Evolutionary conservation across 208 protist genomes (phyloP), one percentile per base, ranked within the genome.

Genomic region (Acanthamoeba royreba): DNA sequence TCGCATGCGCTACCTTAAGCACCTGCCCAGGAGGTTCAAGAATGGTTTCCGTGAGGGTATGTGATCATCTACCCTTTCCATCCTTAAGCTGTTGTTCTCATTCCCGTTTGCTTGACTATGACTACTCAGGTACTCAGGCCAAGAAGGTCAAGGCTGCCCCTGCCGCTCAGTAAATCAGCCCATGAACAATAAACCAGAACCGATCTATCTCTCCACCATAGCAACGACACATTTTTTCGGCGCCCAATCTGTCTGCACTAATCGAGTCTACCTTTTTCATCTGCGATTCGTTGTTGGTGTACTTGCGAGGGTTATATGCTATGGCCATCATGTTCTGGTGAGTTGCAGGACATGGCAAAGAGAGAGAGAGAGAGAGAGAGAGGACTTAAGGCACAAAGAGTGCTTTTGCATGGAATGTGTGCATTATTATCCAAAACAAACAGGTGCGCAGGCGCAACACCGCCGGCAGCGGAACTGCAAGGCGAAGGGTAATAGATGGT

Each of bases 1-100:
- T 92, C 98, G 99, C 97, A 99, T 98, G 96, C 96, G 98, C 94
- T 98, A 99, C 97, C 96, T 99, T 40, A 99, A 99, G 97, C 93
- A 96, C 58, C 98, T 99, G 53, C 97, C 98, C 96, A 98, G 98
- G 96, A 97, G 98, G 93, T 99, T 99, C 97, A 98, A 98, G 93
- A 99, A 99, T 97, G 98, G 99, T 96, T 99, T 99, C 98, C 96
- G 95, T 55, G 94, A 97, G 83, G 97, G 97, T 93, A 93, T 58
- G 46, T 25, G 22, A 81, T 81, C 69, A 33, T 28, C 69, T 35
- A 11, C 17, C 25, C 15, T 28, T 33, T 15, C 17, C 11, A 19
- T 25, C 13, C 40, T 72, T 0, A 22, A 66, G n/a, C 38, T 89
- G 25, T 89, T 52, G 33, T 63, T 25, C 31, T 8, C 15, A 3